Base-by-base conservation (phyloP, 2,329 filamentous ascomycete genomes). In the Neobulgaria alba region DNA sequence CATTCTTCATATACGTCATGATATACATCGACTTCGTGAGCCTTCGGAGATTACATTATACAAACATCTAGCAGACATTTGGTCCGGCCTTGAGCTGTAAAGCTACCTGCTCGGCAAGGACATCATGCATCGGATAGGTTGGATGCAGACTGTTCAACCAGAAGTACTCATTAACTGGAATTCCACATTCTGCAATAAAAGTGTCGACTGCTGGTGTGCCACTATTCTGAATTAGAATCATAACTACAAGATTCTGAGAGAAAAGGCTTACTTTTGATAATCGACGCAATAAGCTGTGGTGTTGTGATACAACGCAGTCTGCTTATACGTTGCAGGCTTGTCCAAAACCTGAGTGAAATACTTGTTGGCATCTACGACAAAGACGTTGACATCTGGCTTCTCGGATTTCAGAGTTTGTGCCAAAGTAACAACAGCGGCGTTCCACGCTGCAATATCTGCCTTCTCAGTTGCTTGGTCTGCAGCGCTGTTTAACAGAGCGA, bases 71-170 rank as follows among this genome's bases (percentile, higher is more conserved):
- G 33, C 63, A 69, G 17, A 67, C 53, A 36, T 64, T 66, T 0
- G 64, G 65, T 2, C 62, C 65, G 9, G 50, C 57, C 5, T 43
- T 43, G 48, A 73, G 48, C 3, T 60, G 55, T 39, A 60, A 55
- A 2, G 66, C 64, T 31, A 78, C 60, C 36, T 63, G 57, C 42
- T 71, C 60, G 0, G 77, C 77, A 5, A 77, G 68, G 4, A 71
- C 71, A 38, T 79, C 72, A 48, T 81, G 76, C 39, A 80, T 68
- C 0, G 74, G 68, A 54, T 72, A 77, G 0, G 77, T 81, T n/a
- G 78, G 77, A 53, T 82, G 78, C 48, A 82, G 56, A 29, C 58
- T 65, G 50, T 82, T 80, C 20, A 80, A 61, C 77, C 77, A 82
- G 50, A 81, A 71, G 55, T 80, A 81, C 59, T 80, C 61, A 53